Conservation (phyloP, 768 basidiomycete genomes). For the Pleurotus cornucopiae region DNA sequence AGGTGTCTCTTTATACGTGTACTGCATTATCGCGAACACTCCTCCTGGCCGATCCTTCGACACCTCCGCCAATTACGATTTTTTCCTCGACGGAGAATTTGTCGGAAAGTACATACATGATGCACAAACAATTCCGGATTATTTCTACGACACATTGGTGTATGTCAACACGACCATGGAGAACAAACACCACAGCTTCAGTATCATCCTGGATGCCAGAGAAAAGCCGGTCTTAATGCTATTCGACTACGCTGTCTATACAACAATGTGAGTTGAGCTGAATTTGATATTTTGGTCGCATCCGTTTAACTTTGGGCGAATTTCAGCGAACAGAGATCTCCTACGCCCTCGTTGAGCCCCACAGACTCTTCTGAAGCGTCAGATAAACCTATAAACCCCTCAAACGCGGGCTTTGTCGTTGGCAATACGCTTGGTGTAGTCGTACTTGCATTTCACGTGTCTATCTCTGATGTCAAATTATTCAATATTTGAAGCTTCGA, state of each 20-base stretch:
- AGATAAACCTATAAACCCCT: no score
- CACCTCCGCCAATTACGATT: neutral
- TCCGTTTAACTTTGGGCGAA: no score
- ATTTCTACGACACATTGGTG: neutral
- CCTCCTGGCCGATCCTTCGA: neutral
- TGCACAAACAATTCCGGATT: neutral
- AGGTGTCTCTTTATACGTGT: neutral
- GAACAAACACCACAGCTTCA: neutral
- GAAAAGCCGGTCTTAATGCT: neutral
- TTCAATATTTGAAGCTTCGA: no score
- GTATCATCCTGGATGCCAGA: neutral
- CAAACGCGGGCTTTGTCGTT: no score
- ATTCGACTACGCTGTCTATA: neutral
- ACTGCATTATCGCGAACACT: slow-evolving; percentile 1
- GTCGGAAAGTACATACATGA: neutral
- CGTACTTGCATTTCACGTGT: no score
- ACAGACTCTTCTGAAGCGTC: no score
- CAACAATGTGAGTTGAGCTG: neutral
- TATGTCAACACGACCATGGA: neutral
- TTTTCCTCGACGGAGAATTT: neutral
- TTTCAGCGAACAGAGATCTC: no score
- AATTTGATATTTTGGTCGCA: no score
- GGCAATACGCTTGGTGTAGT: no score
- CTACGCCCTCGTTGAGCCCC: no score
- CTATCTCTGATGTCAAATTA: no score